Conservation (phyloP, 1,284 basidiomycete genomes). For the Trametes hirsuta region DNA sequence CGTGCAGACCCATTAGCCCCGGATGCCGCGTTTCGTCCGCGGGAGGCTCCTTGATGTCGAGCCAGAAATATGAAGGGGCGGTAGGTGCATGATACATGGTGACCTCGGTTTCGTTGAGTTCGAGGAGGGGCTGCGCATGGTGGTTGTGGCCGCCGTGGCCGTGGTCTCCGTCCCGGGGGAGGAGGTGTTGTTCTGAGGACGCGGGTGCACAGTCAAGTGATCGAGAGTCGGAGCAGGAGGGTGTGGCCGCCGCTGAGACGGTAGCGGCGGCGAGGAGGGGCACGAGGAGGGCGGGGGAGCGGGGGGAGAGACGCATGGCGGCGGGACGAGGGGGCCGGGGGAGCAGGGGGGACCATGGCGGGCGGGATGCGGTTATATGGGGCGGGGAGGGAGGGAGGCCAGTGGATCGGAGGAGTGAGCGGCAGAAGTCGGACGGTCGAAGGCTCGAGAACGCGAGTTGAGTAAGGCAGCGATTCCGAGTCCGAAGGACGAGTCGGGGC, state of each 20-base stretch:
- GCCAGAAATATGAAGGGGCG: slow-evolving; percentile 78
- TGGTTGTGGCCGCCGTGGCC: slow-evolving; percentile 42
- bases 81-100: slow-evolving; percentile 64
- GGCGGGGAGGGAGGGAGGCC: background rate
- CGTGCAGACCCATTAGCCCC: slow-evolving; percentile 69
- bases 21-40: slow-evolving; percentile 53
- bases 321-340: slow-evolving; percentile 16
- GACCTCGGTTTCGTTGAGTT: slow-evolving; percentile 77
- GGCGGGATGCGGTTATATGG: slow-evolving; percentile 16
- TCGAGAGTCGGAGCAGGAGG: slow-evolving; percentile 9
- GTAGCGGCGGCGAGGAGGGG: slow-evolving; percentile 34
- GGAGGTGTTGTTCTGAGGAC: slow-evolving; percentile 23
- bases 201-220: slow-evolving; percentile 20
- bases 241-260: slow-evolving; percentile 28
- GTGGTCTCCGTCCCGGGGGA: slow-evolving; percentile 30
- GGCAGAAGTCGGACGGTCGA: slow-evolving; percentile 31
- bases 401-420: slow-evolving; percentile 17
- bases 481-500: background rate
- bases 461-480: slow-evolving; percentile 16
- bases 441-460: slow-evolving; percentile 25
- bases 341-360: slow-evolving; percentile 10
- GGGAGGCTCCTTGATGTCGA: slow-evolving; percentile 65
- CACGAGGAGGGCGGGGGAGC: slow-evolving; percentile 35
- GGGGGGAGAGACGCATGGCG: slow-evolving; percentile 38
- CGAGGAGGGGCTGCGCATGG: slow-evolving; percentile 52